Percentiles rank a stretch among this genome's conserved stretches.
These are phyloP conservation scores for Neonectria magnoliae DNA, from an alignment of 2,329 filamentous ascomycete species.

Conservation along the genomic window DNA sequence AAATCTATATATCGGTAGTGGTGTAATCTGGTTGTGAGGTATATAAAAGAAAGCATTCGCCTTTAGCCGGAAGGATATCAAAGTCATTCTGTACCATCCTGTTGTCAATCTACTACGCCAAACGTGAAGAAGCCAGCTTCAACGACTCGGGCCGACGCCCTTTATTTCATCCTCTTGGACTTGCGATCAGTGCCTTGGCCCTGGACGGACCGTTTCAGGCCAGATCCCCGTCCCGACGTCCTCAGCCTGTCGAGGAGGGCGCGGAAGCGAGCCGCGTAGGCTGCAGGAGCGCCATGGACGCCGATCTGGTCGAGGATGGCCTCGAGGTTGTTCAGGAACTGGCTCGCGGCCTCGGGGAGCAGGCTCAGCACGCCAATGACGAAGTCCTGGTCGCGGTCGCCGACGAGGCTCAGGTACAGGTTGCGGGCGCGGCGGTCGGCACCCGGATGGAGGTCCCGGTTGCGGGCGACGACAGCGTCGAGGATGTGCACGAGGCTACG, in stretches of 20 bases:
- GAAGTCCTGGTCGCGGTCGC: constrained; percentile 56
- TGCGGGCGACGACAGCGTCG: constrained; percentile 53
- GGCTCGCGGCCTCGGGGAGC: constrained; percentile 56
- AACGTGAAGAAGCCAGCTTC: not conserved
- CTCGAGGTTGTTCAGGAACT: constrained; percentile 54
- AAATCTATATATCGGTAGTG: not conserved
- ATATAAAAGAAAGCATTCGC: constrained; percentile 5
- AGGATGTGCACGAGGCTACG: constrained; percentile 61
- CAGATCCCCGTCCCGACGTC: constrained; percentile 39
- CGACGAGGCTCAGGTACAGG: constrained; percentile 60
- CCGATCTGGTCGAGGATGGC: constrained; percentile 46
- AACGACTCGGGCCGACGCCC: not conserved
- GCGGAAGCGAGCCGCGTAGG: constrained; percentile 50
- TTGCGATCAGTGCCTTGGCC: constrained; percentile 40
- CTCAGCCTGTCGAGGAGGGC: constrained; percentile 46
- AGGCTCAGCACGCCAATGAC: constrained; percentile 55
- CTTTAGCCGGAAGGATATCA: constrained; percentile 1
- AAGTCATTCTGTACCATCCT: not conserved
- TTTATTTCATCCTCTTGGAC: constrained; percentile 50
- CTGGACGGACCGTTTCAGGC: constrained; percentile 47
- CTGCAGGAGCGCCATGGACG: constrained; percentile 46
- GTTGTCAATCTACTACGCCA: not conserved
- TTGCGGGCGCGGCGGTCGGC: constrained; percentile 50
- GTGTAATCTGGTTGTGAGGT: not conserved
- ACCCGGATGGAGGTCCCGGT: constrained; percentile 49